Evolutionary conservation across 768 basidiomycete species (phyloP).

Genomic region (Neoboletus subvelutipes): DNA sequence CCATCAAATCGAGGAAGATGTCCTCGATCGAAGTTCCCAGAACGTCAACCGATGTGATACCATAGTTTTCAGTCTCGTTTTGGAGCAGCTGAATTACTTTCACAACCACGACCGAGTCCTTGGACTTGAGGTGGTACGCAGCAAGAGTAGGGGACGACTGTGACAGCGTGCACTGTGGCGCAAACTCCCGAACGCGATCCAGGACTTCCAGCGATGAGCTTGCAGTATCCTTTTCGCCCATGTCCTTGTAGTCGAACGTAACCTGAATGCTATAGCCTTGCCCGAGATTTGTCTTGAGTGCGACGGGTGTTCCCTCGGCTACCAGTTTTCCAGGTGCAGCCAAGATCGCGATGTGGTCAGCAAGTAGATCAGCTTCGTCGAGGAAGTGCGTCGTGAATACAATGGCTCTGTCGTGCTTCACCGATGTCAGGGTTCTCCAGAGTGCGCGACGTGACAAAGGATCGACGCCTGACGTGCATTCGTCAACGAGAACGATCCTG

Average conservation of each 20-base stretch:
- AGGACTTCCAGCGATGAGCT: slow-evolving; percentile 34
- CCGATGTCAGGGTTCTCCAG: slow-evolving; percentile 71
- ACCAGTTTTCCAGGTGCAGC: slow-evolving; percentile 74
- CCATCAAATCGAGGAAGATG: slow-evolving; percentile 76
- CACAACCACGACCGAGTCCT: slow-evolving; percentile 54
- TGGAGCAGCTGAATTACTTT: slow-evolving; percentile 58
- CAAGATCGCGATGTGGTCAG: slow-evolving; percentile 72
- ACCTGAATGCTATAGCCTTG: slow-evolving; percentile 69
- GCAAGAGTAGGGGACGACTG: slow-evolving; percentile 43
- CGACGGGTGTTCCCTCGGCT: slow-evolving; percentile 70
- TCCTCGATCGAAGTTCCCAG: slow-evolving; percentile 78
- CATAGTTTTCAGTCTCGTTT: slow-evolving; percentile 35
- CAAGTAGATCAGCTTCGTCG: slow-evolving; percentile 77
- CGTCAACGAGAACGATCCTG: slow-evolving; percentile 62
- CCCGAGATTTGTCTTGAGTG: slow-evolving; percentile 69
- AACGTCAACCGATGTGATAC: slow-evolving; percentile 59
- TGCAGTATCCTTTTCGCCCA: slow-evolving; percentile 25
- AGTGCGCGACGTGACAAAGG: slow-evolving; percentile 75
- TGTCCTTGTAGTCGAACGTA: slow-evolving; percentile 40
- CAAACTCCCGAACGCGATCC: slow-evolving; percentile 41
- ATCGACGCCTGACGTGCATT: slow-evolving; percentile 80
- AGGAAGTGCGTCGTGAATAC: slow-evolving; percentile 82
- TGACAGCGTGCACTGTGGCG: slow-evolving; percentile 45
- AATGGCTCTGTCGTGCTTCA: slow-evolving; percentile 64
- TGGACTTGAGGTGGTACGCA: slow-evolving; percentile 59